These are phyloP conservation scores for Aspergillus sp. DNA, from an alignment of 2,329 filamentous ascomycete species.

Conservation along the genomic window DNA sequence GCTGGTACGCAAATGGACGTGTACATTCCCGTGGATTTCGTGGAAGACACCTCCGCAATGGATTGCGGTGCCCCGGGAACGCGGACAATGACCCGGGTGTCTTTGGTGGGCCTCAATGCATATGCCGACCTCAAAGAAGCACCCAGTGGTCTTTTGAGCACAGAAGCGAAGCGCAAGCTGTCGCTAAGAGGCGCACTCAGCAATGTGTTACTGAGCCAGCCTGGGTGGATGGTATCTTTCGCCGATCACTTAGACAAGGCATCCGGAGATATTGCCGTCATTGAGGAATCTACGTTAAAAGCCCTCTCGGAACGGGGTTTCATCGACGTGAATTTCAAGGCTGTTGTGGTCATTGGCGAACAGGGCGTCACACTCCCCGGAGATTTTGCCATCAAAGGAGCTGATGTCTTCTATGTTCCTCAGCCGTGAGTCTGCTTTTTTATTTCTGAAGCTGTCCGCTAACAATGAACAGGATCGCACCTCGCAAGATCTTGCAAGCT, in stretches of 20 bases:
- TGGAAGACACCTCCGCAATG: not conserved
- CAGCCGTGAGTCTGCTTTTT: constrained; percentile 27
- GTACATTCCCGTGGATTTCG: constrained; percentile 26
- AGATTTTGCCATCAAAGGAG: constrained; percentile 13
- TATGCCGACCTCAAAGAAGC: constrained; percentile 25
- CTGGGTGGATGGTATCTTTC: constrained; percentile 28
- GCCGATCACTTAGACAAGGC: constrained; percentile 26
- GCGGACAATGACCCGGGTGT: constrained; percentile 22
- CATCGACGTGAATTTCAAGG: constrained; percentile 18
- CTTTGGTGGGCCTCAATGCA: constrained; percentile 31
- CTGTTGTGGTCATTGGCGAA: constrained; percentile 26
- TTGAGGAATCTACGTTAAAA: constrained; percentile 30
- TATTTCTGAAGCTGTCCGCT: constrained; percentile 5
- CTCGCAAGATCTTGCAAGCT: constrained; percentile 28
- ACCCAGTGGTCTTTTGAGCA: constrained; percentile 24
- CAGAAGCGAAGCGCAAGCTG: constrained; percentile 32
- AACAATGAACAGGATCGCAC: constrained; percentile 27
- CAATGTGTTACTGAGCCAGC: constrained; percentile 25
- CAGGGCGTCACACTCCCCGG: constrained; percentile 10
- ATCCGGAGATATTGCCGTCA: constrained; percentile 29
- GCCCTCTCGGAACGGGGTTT: constrained; percentile 10
- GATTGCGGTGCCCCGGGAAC: not conserved
- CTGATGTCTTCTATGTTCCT: constrained; percentile 26
- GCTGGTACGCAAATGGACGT: constrained; percentile 34
- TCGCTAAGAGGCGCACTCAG: constrained; percentile 29